A percentile compares a stretch with the other conserved stretches of the same genome.
Evolutionary conservation across 179 eudicot species (phyloP).

Genomic region (Beta macrorhiza): DNA sequence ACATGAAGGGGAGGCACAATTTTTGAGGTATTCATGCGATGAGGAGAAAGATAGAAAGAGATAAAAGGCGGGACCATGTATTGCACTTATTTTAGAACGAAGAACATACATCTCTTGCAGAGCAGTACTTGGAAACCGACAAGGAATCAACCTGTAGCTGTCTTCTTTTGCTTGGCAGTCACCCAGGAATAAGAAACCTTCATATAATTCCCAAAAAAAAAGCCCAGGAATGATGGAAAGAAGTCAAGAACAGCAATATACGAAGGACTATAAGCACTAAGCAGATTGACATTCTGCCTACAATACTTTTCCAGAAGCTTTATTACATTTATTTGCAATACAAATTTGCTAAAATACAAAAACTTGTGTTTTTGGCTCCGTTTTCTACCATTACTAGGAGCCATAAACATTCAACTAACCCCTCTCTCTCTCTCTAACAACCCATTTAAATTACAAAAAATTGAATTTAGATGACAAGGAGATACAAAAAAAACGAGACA

Average conservation of each 20-base stretch:
- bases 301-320: slow-evolving; percentile 13
- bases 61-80: too few relatives aligned
- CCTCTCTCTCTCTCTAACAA: slow-evolving; percentile 1
- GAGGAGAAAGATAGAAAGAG: too few relatives aligned
- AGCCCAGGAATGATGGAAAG: too few relatives aligned
- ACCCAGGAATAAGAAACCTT: neutral
- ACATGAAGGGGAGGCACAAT: too few relatives aligned
- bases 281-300: slow-evolving; percentile 2
- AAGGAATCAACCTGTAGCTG: too few relatives aligned
- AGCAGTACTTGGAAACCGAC: neutral
- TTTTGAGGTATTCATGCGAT: too few relatives aligned
- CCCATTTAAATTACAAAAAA: slow-evolving; percentile 28
- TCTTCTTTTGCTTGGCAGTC: too few relatives aligned
- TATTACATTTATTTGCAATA: slow-evolving; percentile 32
- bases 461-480: slow-evolving; percentile 15
- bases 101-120: neutral
- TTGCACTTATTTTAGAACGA: neutral
- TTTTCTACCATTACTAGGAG: slow-evolving; percentile 16
- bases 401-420: slow-evolving; percentile 18
- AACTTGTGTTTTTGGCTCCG: slow-evolving; percentile 16
- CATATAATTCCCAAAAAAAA: neutral
- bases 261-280: slow-evolving; percentile 3
- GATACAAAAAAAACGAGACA: neutral
- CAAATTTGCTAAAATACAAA: slow-evolving; percentile 24
- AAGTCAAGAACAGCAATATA: neutral